These are phyloP conservation scores for Auriscalpium microsporum DNA, from an alignment of 768 basidiomycete genomes.

Conservation along the genomic window DNA sequence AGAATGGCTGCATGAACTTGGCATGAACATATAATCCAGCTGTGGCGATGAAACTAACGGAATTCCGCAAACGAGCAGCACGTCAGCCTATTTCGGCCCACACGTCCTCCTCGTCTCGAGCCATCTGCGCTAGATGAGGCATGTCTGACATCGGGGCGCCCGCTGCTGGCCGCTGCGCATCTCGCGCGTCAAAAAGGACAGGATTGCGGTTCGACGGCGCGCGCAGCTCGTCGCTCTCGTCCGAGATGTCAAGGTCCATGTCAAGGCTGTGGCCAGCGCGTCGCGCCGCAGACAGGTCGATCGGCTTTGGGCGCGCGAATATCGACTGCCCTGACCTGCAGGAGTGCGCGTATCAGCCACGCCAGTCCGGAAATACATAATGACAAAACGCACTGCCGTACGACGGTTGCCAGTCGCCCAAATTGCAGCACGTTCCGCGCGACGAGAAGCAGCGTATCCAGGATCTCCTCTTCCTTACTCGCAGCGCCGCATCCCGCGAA, in stretches of 20 bases:
- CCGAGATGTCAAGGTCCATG: slow-evolving; percentile 58
- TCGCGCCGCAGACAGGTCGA: slow-evolving; percentile 68
- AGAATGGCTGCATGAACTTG: too few species aligned
- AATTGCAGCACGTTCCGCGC: slow-evolving; percentile 92
- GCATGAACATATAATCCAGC: too few species aligned
- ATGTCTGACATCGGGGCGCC: slow-evolving; percentile 39
- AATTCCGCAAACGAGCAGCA: neutral
- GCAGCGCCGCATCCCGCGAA: slow-evolving; percentile 78
- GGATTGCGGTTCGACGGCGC: slow-evolving; percentile 52
- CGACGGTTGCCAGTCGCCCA: slow-evolving; percentile 82
- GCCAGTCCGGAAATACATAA: slow-evolving; percentile 1
- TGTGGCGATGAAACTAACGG: too few species aligned
- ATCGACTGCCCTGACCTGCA: slow-evolving; percentile 83
- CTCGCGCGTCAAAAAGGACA: slow-evolving; percentile 56
- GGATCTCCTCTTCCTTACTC: slow-evolving; percentile 87
- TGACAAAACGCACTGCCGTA: slow-evolving; percentile 64
- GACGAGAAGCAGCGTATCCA: slow-evolving; percentile 88
- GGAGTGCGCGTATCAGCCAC: neutral
- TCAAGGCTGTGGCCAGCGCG: slow-evolving; percentile 62
- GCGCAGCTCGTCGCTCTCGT: slow-evolving; percentile 42
- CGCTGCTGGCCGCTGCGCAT: slow-evolving; percentile 24
- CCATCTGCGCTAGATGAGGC: slow-evolving; percentile 50
- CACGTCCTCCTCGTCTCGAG: slow-evolving; percentile 58
- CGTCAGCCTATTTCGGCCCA: slow-evolving; percentile 20
- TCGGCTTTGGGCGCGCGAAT: slow-evolving; percentile 79